These are phyloP conservation scores for Huntiella bhutanensis DNA, from an alignment of 2,329 filamentous ascomycete species.

Conservation along the genomic window DNA sequence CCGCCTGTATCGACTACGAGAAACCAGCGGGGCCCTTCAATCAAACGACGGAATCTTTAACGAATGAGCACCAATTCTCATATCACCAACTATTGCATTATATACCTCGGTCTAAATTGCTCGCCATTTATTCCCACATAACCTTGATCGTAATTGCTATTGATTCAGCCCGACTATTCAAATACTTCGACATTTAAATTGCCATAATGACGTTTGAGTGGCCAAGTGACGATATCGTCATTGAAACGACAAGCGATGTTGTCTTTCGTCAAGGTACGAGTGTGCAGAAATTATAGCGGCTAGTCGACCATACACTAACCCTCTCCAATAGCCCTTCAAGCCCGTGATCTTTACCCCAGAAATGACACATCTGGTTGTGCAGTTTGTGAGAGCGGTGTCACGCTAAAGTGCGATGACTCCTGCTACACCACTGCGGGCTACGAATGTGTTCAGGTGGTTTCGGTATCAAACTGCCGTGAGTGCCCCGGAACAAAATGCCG, in stretches of 20 bases:
- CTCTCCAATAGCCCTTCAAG: conserved; percentile 9
- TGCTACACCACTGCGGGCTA: conserved; percentile 11
- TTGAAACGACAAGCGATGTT: conserved; percentile 12
- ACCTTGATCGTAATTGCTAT: neutral
- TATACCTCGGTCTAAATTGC: neutral
- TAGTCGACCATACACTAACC: neutral
- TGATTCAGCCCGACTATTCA: neutral
- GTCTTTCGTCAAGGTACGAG: conserved; percentile 12
- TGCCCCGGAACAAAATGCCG: conserved; percentile 13
- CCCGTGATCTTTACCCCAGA: conserved; percentile 12
- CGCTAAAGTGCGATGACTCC: conserved; percentile 11
- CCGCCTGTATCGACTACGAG: neutral
- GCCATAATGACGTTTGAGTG: conserved; percentile 7
- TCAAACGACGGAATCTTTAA: neutral
- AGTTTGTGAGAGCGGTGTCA: conserved; percentile 11
- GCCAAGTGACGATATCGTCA: conserved; percentile 10
- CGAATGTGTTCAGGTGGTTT: conserved; percentile 12
- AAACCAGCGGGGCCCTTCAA: neutral
- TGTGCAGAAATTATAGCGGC: neutral
- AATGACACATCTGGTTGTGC: conserved; percentile 12
- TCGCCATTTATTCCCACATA: neutral
- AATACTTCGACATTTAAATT: neutral
- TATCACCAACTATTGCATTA: neutral
- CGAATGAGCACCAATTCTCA: neutral
- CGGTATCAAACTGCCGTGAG: conserved; percentile 12